Evolutionary conservation across 73 alveolate species (phyloP), one percentile per base, ranked within the genome.

Genomic region (Paramecium biaurelia): DNA sequence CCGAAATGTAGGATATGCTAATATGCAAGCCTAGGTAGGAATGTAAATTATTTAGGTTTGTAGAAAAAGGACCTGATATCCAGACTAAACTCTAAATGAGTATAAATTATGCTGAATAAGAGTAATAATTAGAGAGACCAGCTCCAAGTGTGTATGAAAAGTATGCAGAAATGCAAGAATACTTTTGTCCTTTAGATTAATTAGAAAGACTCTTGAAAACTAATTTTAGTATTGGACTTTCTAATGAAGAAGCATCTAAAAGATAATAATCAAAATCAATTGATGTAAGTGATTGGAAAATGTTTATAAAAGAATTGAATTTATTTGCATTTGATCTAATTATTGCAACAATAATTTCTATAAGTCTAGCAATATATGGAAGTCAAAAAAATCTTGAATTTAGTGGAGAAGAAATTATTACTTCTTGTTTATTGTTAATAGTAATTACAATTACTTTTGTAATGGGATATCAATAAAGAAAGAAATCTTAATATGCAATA

Each of bases 161-260:
- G 21, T 72, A 72, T 45, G 24, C 72, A n/a, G 90, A 79, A 79
- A 79, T 79, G 90, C 72, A 79, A 24, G 90, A 79, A 45, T 79
- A 79, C 32, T 79, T 79, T 41, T 79, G 90, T 79, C 41, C 70
- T 5, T 41, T 79, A 1, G 90, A 79, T 24, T 18, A 42, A 42
- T 34, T 79, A 12, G 90, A 79, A 20, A 43, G 42, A 7, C 23
- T 79, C 9, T 47, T 79, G 21, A 79, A 79, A 45, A 79, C 90
- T 9, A 41, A 79, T 45, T 79, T 79, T 24, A 1, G 30, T 15
- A 11, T 12, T 9, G 90, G 90, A 18, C 56, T 79, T 9, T 23
- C 74, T 3, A 42, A 5, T 41, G 45, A 79, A n/a, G 70, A 79
- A 34, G 90, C 72, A n/a, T 37, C 47, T 20, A 24, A 45, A 18